A percentile compares a stretch with the other conserved stretches of the same genome.
Evolutionary conservation across 208 protist species (phyloP).

Genomic region (Angomonas ambiguus): DNA sequence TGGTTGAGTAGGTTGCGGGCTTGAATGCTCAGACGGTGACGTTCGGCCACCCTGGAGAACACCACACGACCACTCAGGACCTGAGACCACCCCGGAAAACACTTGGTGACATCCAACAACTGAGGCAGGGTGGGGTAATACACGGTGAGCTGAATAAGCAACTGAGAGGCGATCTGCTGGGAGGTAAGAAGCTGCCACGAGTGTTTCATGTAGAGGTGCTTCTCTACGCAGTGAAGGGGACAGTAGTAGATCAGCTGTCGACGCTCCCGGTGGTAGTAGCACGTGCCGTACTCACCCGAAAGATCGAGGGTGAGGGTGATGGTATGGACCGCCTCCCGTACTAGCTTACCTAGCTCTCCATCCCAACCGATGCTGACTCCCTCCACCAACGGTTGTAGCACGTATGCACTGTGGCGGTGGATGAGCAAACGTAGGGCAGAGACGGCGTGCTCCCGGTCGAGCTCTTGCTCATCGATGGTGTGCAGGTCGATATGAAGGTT

Average conservation of each 20-base stretch:
- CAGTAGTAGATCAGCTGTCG: conserved; percentile 63
- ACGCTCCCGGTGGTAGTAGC: conserved; percentile 30
- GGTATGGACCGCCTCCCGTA: conserved; percentile 52
- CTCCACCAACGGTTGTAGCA: conserved; percentile 71
- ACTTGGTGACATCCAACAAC: conserved; percentile 35
- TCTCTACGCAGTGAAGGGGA: conserved; percentile 57
- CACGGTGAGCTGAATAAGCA: conserved; percentile 58
- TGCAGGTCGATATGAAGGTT: conserved; percentile 43
- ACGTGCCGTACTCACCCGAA: conserved; percentile 35
- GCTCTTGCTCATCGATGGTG: conserved; percentile 22
- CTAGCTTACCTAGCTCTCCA: conserved; percentile 49
- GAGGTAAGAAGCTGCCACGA: conserved; percentile 63
- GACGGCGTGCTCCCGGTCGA: conserved; percentile 44
- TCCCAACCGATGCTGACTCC: conserved; percentile 76
- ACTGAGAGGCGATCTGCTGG: conserved; percentile 64
- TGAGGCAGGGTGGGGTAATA: conserved; percentile 26
- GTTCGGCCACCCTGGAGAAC: conserved; percentile 16
- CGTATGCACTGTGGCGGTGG: conserved; percentile 45
- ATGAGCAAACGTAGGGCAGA: conserved; percentile 63
- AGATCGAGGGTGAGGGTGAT: conserved; percentile 45
- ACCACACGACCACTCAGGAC: conserved; percentile 20
- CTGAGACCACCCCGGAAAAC: conserved; percentile 54
- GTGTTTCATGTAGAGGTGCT: conserved; percentile 24
- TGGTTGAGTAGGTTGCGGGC: conserved; percentile 34
- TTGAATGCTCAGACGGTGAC: conserved; percentile 19